Conservation (phyloP, 1,284 basidiomycete species). For the Athelia sp. region DNA sequence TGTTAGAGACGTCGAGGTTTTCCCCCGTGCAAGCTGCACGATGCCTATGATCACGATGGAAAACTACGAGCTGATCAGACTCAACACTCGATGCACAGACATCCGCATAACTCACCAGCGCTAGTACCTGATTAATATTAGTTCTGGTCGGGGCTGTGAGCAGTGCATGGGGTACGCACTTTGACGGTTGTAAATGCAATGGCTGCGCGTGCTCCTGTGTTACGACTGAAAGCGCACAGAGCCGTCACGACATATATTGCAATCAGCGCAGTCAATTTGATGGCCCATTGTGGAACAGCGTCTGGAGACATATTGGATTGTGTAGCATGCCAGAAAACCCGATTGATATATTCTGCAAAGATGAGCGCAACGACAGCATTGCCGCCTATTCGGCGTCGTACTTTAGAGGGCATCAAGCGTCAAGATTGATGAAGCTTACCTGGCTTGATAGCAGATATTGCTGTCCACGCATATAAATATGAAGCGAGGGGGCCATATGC, state of each 20-base stretch:
- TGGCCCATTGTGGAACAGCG: constrained; percentile 87
- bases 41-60: constrained; percentile 71
- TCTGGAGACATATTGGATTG: constrained; percentile 63
- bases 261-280: constrained; percentile 79
- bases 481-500: constrained; percentile 84
- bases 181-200: constrained; percentile 88
- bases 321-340: constrained; percentile 66
- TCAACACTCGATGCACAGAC: no score
- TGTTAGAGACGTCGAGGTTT: constrained; percentile 58
- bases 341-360: constrained; percentile 85
- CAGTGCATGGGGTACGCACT: constrained; percentile 31
- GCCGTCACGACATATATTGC: constrained; percentile 72
- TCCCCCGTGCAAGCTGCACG: constrained; percentile 66
- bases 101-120: no score
- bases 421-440: constrained; percentile 41
- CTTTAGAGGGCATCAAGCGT: constrained; percentile 1
- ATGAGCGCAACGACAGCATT: constrained; percentile 71
- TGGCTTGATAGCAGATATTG: constrained; percentile 85
- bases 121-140: neutral
- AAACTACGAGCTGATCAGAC: constrained; percentile 34
- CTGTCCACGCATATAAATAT: constrained; percentile 86
- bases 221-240: constrained; percentile 77
- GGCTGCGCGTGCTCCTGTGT: constrained; percentile 76
- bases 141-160: neutral
- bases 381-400: constrained; percentile 35